Evolutionary conservation across 202 grass and related monocot genomes (phyloP).

Genomic region (Schoenoplectus triqueter): DNA sequence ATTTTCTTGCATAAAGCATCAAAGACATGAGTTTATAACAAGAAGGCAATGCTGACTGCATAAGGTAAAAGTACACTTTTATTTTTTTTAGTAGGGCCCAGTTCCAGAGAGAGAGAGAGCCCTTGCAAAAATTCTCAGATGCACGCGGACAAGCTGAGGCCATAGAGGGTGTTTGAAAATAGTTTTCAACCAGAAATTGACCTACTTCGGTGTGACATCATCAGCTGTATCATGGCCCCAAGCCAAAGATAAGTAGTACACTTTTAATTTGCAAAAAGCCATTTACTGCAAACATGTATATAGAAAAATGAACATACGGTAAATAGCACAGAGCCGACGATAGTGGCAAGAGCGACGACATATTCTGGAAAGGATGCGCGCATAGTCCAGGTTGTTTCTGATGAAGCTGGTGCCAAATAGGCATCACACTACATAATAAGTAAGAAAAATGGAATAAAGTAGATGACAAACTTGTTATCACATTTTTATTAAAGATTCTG

Average conservation of each 20-base stretch:
- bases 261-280: background rate
- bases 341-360: slow-evolving; percentile 89
- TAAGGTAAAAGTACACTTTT: background rate
- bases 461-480: slow-evolving; percentile 1
- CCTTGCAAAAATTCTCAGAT: too few species aligned
- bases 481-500: slow-evolving; percentile 11
- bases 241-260: background rate
- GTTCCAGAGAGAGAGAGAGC: too few species aligned
- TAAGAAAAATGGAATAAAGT: slow-evolving; percentile 32
- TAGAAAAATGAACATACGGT: slow-evolving; percentile 57
- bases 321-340: slow-evolving; percentile 95
- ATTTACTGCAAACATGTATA: background rate
- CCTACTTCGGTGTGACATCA: too few species aligned
- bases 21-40: background rate
- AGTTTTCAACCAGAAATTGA: too few species aligned
- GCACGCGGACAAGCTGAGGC: too few species aligned
- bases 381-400: slow-evolving; percentile 95
- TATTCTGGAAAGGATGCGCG: slow-evolving; percentile 89
- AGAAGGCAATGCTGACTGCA: slow-evolving; percentile 19
- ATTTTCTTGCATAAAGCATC: background rate
- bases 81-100: too few species aligned
- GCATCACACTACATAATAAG: slow-evolving; percentile 65
- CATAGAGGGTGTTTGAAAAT: too few species aligned
- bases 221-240: too few species aligned
- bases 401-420: slow-evolving; percentile 57